These are phyloP conservation scores for Trichoderma sp. DNA, from an alignment of 2,329 filamentous ascomycete species.

Conservation along the genomic window DNA sequence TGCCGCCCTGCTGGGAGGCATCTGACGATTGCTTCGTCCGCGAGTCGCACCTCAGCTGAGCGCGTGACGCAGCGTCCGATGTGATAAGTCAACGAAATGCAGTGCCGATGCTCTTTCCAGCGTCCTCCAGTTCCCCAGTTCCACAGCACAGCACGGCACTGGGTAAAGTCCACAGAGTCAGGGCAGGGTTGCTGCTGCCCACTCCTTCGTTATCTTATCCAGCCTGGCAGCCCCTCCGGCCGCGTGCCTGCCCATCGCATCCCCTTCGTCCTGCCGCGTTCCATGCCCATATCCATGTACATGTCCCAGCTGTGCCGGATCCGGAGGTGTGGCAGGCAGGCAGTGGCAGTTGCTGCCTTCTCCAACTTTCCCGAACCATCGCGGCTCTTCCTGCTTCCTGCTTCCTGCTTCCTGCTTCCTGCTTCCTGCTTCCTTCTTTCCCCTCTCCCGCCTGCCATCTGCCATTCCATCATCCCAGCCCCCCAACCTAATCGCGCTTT, in stretches of 20 bases:
- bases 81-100: slow-evolving; percentile 8
- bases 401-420: background rate
- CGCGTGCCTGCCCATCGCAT: slow-evolving; percentile 1
- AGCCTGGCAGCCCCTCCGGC: background rate
- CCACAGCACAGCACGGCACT: background rate
- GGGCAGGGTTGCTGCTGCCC: background rate
- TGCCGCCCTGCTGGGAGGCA: background rate
- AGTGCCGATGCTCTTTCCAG: background rate
- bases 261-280: background rate
- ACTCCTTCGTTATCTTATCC: slow-evolving; percentile 1
- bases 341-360: background rate
- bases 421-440: background rate
- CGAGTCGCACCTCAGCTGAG: slow-evolving; percentile 1
- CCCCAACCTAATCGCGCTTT: slow-evolving; percentile 1
- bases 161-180: background rate
- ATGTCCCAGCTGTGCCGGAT: background rate
- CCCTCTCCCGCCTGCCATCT: background rate
- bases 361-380: background rate
- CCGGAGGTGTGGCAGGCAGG: background rate
- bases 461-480: too few relatives aligned
- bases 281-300: background rate
- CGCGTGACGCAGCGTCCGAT: slow-evolving; percentile 8
- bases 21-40: slow-evolving; percentile 3
- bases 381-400: background rate
- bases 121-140: background rate